These are phyloP conservation scores for Alternaria angustiovoidea DNA, from an alignment of 2,329 filamentous ascomycete genomes.

Conservation along the genomic window DNA sequence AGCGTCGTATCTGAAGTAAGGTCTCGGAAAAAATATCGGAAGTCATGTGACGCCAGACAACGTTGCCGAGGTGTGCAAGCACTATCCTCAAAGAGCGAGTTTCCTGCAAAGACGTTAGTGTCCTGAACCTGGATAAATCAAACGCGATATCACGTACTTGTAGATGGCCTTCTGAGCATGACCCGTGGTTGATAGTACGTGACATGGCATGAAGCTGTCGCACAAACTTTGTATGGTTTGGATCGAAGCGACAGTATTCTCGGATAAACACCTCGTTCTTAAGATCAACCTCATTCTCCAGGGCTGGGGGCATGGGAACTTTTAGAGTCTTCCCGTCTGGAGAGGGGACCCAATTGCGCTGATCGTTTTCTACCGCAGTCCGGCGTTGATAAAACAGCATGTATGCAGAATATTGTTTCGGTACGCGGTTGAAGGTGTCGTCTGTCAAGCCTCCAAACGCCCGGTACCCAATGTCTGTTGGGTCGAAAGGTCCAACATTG, in stretches of 20 bases:
- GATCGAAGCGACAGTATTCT: slow-evolving; percentile 81
- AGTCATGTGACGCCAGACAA: slow-evolving; percentile 76
- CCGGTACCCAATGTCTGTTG: slow-evolving; percentile 72
- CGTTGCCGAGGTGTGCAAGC: slow-evolving; percentile 75
- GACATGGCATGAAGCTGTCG: slow-evolving; percentile 67
- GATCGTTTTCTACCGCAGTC: slow-evolving; percentile 63
- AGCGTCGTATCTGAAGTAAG: slow-evolving; percentile 60
- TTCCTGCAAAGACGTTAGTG: slow-evolving; percentile 47
- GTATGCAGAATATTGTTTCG: slow-evolving; percentile 74
- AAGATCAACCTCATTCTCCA: slow-evolving; percentile 66
- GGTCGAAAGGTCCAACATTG: slow-evolving; percentile 79
- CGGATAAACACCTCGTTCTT: slow-evolving; percentile 79
- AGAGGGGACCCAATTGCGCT: slow-evolving; percentile 51
- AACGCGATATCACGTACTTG: slow-evolving; percentile 17
- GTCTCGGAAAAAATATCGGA: slow-evolving; percentile 68
- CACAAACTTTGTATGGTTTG: slow-evolving; percentile 73
- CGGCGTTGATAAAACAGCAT: slow-evolving; percentile 97
- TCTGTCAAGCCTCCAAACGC: slow-evolving; percentile 68
- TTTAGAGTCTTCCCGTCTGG: slow-evolving; percentile 54
- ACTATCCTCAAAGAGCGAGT: slow-evolving; percentile 63
- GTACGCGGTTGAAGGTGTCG: slow-evolving; percentile 37
- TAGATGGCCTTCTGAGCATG: slow-evolving; percentile 59
- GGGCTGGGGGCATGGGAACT: slow-evolving; percentile 54
- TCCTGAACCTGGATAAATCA: background rate
- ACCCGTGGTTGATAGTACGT: slow-evolving; percentile 57